Evolutionary conservation across 2,329 filamentous ascomycete species (phyloP).

Genomic region (Fusarium floridanum): DNA sequence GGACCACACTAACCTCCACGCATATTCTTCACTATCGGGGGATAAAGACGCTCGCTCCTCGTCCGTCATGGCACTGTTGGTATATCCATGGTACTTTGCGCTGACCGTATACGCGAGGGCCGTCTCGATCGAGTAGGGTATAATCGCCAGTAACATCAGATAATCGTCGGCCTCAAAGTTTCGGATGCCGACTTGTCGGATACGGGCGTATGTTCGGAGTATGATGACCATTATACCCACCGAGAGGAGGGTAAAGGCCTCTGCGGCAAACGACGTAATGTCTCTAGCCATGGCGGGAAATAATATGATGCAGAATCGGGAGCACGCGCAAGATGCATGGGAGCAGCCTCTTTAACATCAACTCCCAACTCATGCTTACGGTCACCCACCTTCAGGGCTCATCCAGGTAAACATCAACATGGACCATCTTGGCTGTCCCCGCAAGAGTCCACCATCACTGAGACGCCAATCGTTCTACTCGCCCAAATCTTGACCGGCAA

Average conservation of each 20-base stretch:
- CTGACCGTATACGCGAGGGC: slow-evolving; percentile 54
- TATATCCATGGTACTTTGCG: slow-evolving; percentile 56
- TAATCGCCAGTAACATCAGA: slow-evolving; percentile 45
- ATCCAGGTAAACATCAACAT: background rate
- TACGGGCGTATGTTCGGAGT: slow-evolving; percentile 63
- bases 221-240: slow-evolving; percentile 62
- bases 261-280: slow-evolving; percentile 33
- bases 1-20: slow-evolving; percentile 33
- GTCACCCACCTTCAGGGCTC: background rate
- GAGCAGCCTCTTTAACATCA: slow-evolving; percentile 7
- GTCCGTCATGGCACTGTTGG: slow-evolving; percentile 65
- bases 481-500: background rate
- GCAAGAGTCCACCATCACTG: background rate
- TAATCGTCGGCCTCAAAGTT: slow-evolving; percentile 64
- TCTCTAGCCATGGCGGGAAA: slow-evolving; percentile 8
- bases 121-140: slow-evolving; percentile 46
- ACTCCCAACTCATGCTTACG: background rate
- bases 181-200: slow-evolving; percentile 54
- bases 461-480: background rate
- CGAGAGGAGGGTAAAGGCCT: slow-evolving; percentile 59
- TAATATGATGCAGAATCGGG: background rate
- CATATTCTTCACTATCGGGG: slow-evolving; percentile 57
- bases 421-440: background rate
- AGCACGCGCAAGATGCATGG: background rate
- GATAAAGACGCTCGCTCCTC: slow-evolving; percentile 57